phyloP scores from a whole-genome alignment of 148 eudicot genomes.

The Fagopyrum homotropicum region DNA sequence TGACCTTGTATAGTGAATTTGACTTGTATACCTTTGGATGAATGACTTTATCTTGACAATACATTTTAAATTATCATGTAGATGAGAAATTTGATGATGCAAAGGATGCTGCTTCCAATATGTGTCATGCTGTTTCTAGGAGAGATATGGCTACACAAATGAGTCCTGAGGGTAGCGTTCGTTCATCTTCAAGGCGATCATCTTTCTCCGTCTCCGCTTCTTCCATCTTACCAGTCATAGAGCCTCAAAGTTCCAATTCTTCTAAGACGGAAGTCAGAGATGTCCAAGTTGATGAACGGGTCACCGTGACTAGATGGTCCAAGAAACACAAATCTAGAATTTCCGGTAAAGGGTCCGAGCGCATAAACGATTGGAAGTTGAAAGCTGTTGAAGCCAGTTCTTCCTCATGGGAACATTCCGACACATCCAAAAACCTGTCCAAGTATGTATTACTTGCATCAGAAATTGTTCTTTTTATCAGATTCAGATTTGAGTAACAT shows the following conservation, averaged over 20 bases:
- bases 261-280: slow-evolving; percentile 69
- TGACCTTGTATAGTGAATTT: not conserved
- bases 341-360: slow-evolving; percentile 42
- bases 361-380: slow-evolving; percentile 56
- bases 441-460: not conserved
- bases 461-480: not conserved
- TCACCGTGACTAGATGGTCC: slow-evolving; percentile 81
- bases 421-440: slow-evolving; percentile 1
- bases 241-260: slow-evolving; percentile 37
- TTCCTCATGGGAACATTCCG: slow-evolving; percentile 55
- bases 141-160: slow-evolving; percentile 98
- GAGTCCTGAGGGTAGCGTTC: slow-evolving; percentile 74
- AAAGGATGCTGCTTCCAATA: slow-evolving; percentile 41
- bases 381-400: slow-evolving; percentile 47
- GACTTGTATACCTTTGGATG: not conserved
- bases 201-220: slow-evolving; percentile 53
- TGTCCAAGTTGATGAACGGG: slow-evolving; percentile 79
- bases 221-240: slow-evolving; percentile 48
- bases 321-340: slow-evolving; percentile 47
- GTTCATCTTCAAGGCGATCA: slow-evolving; percentile 49
- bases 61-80: slow-evolving; percentile 14
- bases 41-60: not conserved
- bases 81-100: slow-evolving; percentile 45
- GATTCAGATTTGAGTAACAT: not conserved
- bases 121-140: slow-evolving; percentile 57